Base-by-base conservation (phyloP, 371 early-diverging fungal species). In the Mucor circinelloides region DNA sequence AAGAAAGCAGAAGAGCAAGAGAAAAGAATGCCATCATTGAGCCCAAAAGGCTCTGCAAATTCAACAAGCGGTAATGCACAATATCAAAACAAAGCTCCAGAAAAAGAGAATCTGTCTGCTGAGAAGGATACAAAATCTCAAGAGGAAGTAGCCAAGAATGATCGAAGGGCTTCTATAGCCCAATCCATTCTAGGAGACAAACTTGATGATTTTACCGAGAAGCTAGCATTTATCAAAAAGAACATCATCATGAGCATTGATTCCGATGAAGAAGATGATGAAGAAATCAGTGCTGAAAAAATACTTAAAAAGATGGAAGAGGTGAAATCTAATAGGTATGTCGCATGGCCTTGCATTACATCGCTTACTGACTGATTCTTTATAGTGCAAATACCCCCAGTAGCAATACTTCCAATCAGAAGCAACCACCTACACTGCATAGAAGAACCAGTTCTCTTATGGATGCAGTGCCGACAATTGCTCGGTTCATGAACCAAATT, bases 191-290 rank as follows among this genome's bases (percentile, higher is more conserved):
- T 83, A 15, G 77, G 77, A 2, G 83, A 82, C 52, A 74, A 73
- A 59, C 42, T 78, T 1, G 83, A 80, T 19, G 78, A 80, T 48
- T 71, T 83, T 44, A 80, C 79, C 21, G 83, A 78, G 36, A 78
- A 78, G 30, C 63, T 80, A 40, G 77, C 80, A 6, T 80, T 71
- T 64, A 83, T 83, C 10, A 76, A 77, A 42, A 83, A 83, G 52
- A 83, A 75, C 31, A 77, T 79, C 25, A 78, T 77, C 15, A 79
- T 83, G 79, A 78, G 71, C 44, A 21, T 74, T 34, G 79, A 82
- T 38, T 73, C 74, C 19, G 75, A 77, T 55, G 79, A 79, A 10
- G 74, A 74, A 19, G 70, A 74, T 9, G 50, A 50, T 36, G 76
- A 78, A 15, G 63, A 63, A 25, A 21, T 36, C 30, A 58, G 58